Percentiles rank a stretch among this genome's conserved stretches.
These are phyloP conservation scores for Curvularia hawaiiensis DNA, from an alignment of 2,329 filamentous ascomycete genomes.

Conservation along the genomic window DNA sequence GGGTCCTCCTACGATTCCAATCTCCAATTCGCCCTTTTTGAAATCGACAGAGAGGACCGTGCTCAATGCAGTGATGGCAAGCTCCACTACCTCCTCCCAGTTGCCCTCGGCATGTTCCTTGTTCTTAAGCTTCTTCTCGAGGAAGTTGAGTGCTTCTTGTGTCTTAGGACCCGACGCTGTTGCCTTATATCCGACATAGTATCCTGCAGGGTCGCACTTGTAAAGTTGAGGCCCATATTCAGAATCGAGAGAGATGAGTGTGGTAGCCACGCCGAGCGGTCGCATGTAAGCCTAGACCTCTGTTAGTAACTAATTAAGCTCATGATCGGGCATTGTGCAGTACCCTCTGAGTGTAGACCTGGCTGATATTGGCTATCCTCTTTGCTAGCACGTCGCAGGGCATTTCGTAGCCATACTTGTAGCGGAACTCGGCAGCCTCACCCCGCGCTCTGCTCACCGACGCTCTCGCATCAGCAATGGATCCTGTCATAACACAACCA, in stretches of 20 bases:
- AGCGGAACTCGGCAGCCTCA: slow-evolving; percentile 96
- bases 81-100: slow-evolving; percentile 98
- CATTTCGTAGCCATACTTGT: slow-evolving; percentile 99
- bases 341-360: slow-evolving; percentile 98
- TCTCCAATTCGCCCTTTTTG: slow-evolving; percentile 98
- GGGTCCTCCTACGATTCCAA: slow-evolving; percentile 94
- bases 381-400: slow-evolving; percentile 96
- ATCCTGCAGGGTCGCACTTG: slow-evolving; percentile 98
- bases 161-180: slow-evolving; percentile 97
- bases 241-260: slow-evolving; percentile 89
- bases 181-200: slow-evolving; percentile 98
- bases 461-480: slow-evolving; percentile 94
- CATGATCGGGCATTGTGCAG: slow-evolving; percentile 33
- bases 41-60: slow-evolving; percentile 98
- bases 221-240: slow-evolving; percentile 93
- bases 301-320: slow-evolving; percentile 36
- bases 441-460: slow-evolving; percentile 91
- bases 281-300: slow-evolving; percentile 85
- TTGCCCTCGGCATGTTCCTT: slow-evolving; percentile 90
- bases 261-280: slow-evolving; percentile 93
- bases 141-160: slow-evolving; percentile 96
- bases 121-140: slow-evolving; percentile 99
- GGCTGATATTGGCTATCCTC: slow-evolving; percentile 97
- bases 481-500: slow-evolving; percentile 97
- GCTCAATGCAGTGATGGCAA: slow-evolving; percentile 93